phyloP scores from a whole-genome alignment of 345 rosid genomes.

The rapeseed (Brassica napus) region DNA sequence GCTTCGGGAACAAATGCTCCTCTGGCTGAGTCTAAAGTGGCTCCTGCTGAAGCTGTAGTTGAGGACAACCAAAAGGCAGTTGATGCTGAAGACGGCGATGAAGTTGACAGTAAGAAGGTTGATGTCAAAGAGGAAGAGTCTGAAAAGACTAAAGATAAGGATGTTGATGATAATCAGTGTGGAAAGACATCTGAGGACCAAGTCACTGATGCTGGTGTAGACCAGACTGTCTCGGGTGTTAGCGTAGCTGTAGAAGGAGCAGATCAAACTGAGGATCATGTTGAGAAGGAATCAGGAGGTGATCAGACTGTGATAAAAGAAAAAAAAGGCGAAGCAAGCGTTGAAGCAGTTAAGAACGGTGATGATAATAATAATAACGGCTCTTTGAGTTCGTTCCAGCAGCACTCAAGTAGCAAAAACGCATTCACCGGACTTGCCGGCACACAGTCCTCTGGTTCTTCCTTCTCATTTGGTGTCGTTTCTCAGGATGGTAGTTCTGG shows the following conservation, averaged over 20 bases:
- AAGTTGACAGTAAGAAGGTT: constrained; percentile 38
- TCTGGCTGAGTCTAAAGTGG: constrained; percentile 23
- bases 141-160: constrained; percentile 41
- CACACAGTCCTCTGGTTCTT: constrained; percentile 69
- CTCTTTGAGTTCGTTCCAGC: constrained; percentile 78
- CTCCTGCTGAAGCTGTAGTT: constrained; percentile 40
- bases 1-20: constrained; percentile 11
- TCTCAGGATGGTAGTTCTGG: constrained; percentile 48
- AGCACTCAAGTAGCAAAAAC: constrained; percentile 90
- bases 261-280: constrained; percentile 41
- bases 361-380: constrained; percentile 44
- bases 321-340: constrained; percentile 42
- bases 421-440: constrained; percentile 95
- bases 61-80: constrained; percentile 35
- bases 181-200: constrained; percentile 31
- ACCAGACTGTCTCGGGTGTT: constrained; percentile 25
- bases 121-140: constrained; percentile 39
- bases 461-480: constrained; percentile 69
- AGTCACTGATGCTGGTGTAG: constrained; percentile 37
- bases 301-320: constrained; percentile 44
- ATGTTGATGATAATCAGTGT: constrained; percentile 11
- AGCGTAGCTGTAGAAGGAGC: constrained; percentile 42
- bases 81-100: constrained; percentile 29
- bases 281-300: constrained; percentile 42
- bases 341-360: constrained; percentile 47